phyloP scores from a whole-genome alignment of 805 yeast genomes.

The Limtongozyma cylindracea region DNA sequence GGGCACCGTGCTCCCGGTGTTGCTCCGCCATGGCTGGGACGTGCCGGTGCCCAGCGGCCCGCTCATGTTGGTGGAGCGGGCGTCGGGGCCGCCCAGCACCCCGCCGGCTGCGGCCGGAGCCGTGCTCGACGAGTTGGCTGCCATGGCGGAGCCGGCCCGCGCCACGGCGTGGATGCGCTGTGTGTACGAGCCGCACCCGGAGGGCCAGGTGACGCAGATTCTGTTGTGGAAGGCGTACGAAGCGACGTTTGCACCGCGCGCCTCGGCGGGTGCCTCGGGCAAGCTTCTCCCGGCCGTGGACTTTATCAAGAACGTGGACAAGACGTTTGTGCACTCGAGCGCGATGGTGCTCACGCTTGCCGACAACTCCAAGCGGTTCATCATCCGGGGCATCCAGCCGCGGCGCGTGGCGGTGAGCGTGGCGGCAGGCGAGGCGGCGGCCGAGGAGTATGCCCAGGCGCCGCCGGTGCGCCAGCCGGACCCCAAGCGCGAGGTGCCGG shows the following conservation, averaged over 20 bases:
- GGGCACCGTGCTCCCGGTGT: constrained; percentile 10
- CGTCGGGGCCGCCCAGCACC: constrained; percentile 24
- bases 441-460: too few relatives aligned
- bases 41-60: constrained; percentile 9
- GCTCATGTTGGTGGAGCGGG: constrained; percentile 21
- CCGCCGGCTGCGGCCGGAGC: constrained; percentile 35
- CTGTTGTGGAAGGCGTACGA: constrained; percentile 93
- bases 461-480: too few relatives aligned
- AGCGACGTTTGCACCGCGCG: constrained; percentile 58
- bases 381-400: constrained; percentile 87
- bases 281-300: constrained; percentile 83
- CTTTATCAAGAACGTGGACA: constrained; percentile 80
- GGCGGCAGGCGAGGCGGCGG: constrained; percentile 17
- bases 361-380: constrained; percentile 38
- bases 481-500: too few relatives aligned
- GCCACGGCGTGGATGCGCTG: constrained; percentile 92
- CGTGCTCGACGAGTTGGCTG: constrained; percentile 32
- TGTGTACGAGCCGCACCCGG: constrained; percentile 45
- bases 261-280: constrained; percentile 36
- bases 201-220: constrained; percentile 82
- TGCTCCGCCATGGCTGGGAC: constrained; percentile 7
- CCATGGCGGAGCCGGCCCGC: constrained; percentile 62
- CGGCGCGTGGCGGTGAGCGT: constrained; percentile 28
- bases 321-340: constrained; percentile 67
- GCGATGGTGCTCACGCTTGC: constrained; percentile 73